These are phyloP conservation scores for Colletotrichum truncatum DNA, from an alignment of 2,329 filamentous ascomycete species.

Conservation along the genomic window DNA sequence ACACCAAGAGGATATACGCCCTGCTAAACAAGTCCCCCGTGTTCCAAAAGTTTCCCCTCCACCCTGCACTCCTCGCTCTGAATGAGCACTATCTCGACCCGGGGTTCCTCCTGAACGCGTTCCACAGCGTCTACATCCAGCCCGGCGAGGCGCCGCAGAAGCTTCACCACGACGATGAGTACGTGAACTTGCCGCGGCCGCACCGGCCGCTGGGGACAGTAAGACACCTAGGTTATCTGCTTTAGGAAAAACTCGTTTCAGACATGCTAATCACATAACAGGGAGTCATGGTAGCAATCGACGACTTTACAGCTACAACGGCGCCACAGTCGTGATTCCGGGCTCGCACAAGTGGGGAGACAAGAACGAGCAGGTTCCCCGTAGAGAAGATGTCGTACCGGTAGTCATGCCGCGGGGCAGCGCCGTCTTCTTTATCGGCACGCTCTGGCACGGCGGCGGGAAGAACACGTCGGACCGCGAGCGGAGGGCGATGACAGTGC, in stretches of 20 bases:
- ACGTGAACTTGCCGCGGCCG: conserved; percentile 42
- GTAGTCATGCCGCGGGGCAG: conserved; percentile 46
- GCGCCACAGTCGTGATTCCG: conserved; percentile 45
- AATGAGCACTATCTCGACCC: conserved; percentile 50
- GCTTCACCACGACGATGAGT: conserved; percentile 44
- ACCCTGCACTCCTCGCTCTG: conserved; percentile 45
- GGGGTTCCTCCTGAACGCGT: conserved; percentile 44
- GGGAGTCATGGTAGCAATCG: conserved; percentile 41
- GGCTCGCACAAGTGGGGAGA: conserved; percentile 44
- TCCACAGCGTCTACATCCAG: conserved; percentile 49
- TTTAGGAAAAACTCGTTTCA: neutral
- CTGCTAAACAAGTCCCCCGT: conserved; percentile 47
- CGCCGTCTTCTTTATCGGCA: conserved; percentile 45
- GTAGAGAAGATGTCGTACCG: conserved; percentile 39
- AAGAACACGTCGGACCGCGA: conserved; percentile 39
- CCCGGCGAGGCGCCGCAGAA: conserved; percentile 47
- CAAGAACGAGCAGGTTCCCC: conserved; percentile 33
- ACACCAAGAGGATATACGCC: conserved; percentile 48
- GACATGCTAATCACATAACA: neutral
- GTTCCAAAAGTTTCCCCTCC: conserved; percentile 46
- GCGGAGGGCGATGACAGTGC: conserved; percentile 47
- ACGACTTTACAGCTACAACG: conserved; percentile 43
- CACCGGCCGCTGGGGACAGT: conserved; percentile 43
- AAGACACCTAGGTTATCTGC: neutral
- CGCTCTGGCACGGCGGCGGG: conserved; percentile 49